These are phyloP conservation scores for Colletotrichum theobromicola DNA, from an alignment of 2,329 filamentous ascomycete genomes.

Conservation along the genomic window DNA sequence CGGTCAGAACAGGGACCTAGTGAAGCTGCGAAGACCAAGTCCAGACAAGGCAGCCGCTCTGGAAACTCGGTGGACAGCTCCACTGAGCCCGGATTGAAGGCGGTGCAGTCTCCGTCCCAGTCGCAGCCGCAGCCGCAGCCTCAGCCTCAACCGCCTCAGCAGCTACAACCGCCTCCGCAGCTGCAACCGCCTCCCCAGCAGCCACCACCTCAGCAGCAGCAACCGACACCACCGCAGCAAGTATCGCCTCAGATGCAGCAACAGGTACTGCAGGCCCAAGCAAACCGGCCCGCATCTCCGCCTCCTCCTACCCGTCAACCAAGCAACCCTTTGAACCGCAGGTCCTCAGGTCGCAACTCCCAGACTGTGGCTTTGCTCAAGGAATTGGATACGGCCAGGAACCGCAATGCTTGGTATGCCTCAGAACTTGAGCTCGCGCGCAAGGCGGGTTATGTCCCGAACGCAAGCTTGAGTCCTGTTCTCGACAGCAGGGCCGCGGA, in stretches of 20 bases:
- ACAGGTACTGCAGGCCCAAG: constrained; percentile 36
- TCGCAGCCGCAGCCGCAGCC: neutral
- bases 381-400: constrained; percentile 84
- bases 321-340: constrained; percentile 63
- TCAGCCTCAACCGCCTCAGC: neutral
- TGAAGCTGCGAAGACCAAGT: constrained; percentile 37
- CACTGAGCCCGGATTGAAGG: constrained; percentile 59
- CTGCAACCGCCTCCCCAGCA: neutral
- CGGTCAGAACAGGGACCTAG: constrained; percentile 38
- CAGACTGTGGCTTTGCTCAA: constrained; percentile 79
- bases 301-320: constrained; percentile 62
- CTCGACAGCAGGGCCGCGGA: constrained; percentile 80
- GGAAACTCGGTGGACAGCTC: constrained; percentile 74
- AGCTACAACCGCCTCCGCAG: neutral
- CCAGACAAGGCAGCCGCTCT: constrained; percentile 52
- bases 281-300: constrained; percentile 57
- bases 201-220: constrained; percentile 34
- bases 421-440: constrained; percentile 91
- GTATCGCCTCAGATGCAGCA: neutral
- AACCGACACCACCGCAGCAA: constrained; percentile 48
- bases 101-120: constrained; percentile 25
- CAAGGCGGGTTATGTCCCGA: constrained; percentile 85
- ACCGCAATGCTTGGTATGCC: constrained; percentile 94
- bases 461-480: constrained; percentile 70
- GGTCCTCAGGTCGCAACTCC: constrained; percentile 65